These are phyloP conservation scores for Pestalotiopsis sp. DNA, from an alignment of 2,329 filamentous ascomycete species.

Conservation along the genomic window DNA sequence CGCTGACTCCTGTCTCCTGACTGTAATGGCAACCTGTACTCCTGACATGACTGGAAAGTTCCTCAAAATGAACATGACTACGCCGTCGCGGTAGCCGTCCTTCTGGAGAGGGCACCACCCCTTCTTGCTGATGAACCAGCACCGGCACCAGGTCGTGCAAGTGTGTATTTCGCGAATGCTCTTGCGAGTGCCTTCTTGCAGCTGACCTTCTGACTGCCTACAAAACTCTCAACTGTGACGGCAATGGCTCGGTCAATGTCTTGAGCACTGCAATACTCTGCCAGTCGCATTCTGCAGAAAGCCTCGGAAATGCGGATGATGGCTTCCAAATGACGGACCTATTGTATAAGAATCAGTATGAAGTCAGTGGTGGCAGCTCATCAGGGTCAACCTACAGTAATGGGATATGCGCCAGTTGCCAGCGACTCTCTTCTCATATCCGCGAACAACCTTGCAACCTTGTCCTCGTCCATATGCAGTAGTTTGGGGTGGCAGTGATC, in stretches of 20 bases:
- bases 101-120: slow-evolving; percentile 15
- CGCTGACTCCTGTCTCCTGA: background rate
- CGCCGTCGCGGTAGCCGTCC: slow-evolving; percentile 9
- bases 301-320: slow-evolving; percentile 94
- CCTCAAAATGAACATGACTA: background rate
- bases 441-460: slow-evolving; percentile 89
- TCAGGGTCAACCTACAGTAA: slow-evolving; percentile 71
- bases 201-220: slow-evolving; percentile 94
- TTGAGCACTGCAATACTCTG: slow-evolving; percentile 85
- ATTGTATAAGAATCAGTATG: background rate
- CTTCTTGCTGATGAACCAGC: slow-evolving; percentile 16
- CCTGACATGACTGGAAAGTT: background rate
- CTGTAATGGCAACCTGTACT: background rate
- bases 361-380: background rate
- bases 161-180: slow-evolving; percentile 93
- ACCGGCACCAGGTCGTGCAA: slow-evolving; percentile 50
- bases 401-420: slow-evolving; percentile 94
- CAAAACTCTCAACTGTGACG: slow-evolving; percentile 94
- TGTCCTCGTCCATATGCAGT: slow-evolving; percentile 97
- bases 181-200: slow-evolving; percentile 94
- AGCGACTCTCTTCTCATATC: slow-evolving; percentile 94
- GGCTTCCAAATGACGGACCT: slow-evolving; percentile 97
- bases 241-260: slow-evolving; percentile 98
- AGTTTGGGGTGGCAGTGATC: slow-evolving; percentile 90
- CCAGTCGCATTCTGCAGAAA: slow-evolving; percentile 98